phyloP scores from a whole-genome alignment of 2,329 filamentous ascomycete genomes.

The Aspergillus unguis region DNA sequence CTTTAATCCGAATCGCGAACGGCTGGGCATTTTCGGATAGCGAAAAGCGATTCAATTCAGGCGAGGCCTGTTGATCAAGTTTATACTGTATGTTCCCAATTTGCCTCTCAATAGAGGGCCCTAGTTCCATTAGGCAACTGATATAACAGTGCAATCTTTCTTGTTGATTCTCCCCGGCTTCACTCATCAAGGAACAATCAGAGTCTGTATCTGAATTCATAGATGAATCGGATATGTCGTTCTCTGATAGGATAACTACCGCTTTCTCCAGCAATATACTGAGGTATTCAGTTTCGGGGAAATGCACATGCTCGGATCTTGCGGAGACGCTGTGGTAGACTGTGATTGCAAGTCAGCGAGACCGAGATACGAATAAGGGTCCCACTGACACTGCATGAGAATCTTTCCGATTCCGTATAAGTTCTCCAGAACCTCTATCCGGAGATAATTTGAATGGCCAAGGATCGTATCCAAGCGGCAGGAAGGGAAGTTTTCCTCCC shows the following conservation, averaged over 20 bases:
- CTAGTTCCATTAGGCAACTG: not conserved
- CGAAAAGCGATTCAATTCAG: not conserved
- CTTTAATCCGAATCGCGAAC: not conserved
- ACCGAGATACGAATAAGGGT: no score
- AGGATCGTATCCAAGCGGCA: not conserved
- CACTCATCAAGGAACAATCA: not conserved
- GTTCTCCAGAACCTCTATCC: not conserved
- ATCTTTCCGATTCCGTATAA: no score
- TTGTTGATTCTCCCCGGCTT: not conserved
- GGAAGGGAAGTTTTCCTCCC: not conserved
- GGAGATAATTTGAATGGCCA: not conserved
- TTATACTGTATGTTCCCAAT: not conserved
- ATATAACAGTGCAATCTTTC: not conserved
- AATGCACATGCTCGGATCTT: not conserved
- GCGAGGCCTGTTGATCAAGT: not conserved
- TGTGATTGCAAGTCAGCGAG: no score
- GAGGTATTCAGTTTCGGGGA: not conserved
- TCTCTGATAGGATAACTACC: not conserved
- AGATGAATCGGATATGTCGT: not conserved
- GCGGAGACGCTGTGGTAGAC: not conserved
- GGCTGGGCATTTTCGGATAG: not conserved
- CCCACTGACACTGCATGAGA: not conserved
- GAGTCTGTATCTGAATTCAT: not conserved
- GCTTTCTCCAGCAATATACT: no score
- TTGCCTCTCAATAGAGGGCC: not conserved